Evolutionary conservation across 2,329 filamentous ascomycete species (phyloP), one percentile per base, ranked within the genome.

Genomic region (Ascochyta pisi): DNA sequence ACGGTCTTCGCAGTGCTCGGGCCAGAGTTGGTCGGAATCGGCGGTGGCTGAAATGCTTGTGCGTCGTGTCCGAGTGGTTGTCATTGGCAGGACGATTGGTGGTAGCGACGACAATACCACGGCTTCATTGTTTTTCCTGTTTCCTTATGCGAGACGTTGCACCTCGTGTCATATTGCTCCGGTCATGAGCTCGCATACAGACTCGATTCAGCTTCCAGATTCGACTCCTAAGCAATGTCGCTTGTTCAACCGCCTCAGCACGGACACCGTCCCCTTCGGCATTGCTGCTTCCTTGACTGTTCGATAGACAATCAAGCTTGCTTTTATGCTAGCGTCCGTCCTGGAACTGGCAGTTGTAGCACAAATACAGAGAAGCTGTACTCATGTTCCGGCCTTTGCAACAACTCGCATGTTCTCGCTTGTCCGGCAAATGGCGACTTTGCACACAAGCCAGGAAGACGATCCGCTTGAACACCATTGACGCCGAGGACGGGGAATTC

Each of bases 1-100:
- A 67, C 43, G 37, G 53, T 43, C 53, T 51, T 68, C 65, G 65
- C 69, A 66, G 69, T 69, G 72, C 68, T 68, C 69, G 69, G 72
- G 65, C 71, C 70, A 62, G 66, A 67, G 69, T 66, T 65, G 63
- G 63, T 74, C 71, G 68, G 66, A 75, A 69, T 67, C 68, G 67
- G 70, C 65, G 67, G 71, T 73, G 70, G 70, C 71, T 74, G 70
- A 74, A 68, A 66, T 68, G 72, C 70, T 71, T 72, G 72, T 75
- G 71, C 72, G 70, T 69, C 65, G 68, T 71, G 63, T 62, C 64
- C 64, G 60, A 64, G 61, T 54, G 58, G 57, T 60, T 62, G 59
- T 66, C 62, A 73, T 74, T 73, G 71, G 68, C 56, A 68, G 67
- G 60, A 56, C 50, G 37, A 48, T 52, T 54, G 50, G 42, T 65